Conservation (phyloP, 2,329 filamentous ascomycete genomes). For the Sporothrix brasiliensis region DNA sequence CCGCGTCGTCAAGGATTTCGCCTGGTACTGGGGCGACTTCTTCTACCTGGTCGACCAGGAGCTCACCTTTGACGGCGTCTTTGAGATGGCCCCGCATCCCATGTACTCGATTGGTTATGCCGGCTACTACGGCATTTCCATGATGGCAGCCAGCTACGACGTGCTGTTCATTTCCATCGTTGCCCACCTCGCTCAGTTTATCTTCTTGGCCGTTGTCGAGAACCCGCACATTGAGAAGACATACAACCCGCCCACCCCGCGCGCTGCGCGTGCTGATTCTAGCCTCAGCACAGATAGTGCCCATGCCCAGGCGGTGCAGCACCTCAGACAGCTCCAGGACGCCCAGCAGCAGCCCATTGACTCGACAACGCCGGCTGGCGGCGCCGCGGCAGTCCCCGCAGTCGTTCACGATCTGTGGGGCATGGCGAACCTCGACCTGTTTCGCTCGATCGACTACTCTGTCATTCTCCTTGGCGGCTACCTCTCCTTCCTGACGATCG, state of each 20-base stretch:
- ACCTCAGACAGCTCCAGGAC: slow-evolving; percentile 26
- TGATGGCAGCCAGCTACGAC: slow-evolving; percentile 97
- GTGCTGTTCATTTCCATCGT: slow-evolving; percentile 96
- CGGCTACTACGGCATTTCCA: slow-evolving; percentile 96
- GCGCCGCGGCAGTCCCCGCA: slow-evolving; percentile 53
- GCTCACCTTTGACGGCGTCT: slow-evolving; percentile 96
- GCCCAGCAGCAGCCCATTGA: slow-evolving; percentile 21
- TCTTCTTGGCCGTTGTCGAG: slow-evolving; percentile 87
- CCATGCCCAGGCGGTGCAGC: slow-evolving; percentile 6
- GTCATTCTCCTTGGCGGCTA: slow-evolving; percentile 77
- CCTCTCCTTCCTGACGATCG: slow-evolving; percentile 69
- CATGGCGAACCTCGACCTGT: slow-evolving; percentile 79
- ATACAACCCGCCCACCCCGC: slow-evolving; percentile 87
- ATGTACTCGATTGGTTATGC: slow-evolving; percentile 99
- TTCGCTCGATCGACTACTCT: slow-evolving; percentile 82
- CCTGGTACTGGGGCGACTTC: slow-evolving; percentile 99
- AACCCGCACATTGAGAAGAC: slow-evolving; percentile 98
- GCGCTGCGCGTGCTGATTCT: slow-evolving; percentile 51
- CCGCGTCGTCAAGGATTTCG: slow-evolving; percentile 96
- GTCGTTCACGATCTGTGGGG: slow-evolving; percentile 84
- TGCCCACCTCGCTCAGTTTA: slow-evolving; percentile 91
- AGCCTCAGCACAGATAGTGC: slow-evolving; percentile 29
- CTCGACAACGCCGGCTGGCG: background rate
- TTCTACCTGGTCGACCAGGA: slow-evolving; percentile 98
- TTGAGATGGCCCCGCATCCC: slow-evolving; percentile 97